These are phyloP conservation scores for Fusarium oxysporum DNA, from an alignment of 2,329 filamentous ascomycete genomes.

Conservation along the genomic window DNA sequence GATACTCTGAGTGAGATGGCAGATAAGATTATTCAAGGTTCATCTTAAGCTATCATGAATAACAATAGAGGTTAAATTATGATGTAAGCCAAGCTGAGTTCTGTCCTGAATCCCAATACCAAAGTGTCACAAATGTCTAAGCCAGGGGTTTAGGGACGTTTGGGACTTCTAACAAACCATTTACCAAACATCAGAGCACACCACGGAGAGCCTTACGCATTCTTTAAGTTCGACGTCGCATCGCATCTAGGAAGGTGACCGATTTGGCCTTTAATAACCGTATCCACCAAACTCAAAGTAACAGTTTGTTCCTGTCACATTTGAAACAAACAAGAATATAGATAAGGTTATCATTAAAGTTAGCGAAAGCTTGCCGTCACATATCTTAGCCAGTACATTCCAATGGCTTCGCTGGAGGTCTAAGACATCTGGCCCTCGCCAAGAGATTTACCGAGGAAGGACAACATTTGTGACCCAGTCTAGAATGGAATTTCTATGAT, in stretches of 20 bases:
- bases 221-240: background rate
- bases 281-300: background rate
- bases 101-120: fast-evolving
- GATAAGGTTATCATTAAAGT: background rate
- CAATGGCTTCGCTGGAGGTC: background rate
- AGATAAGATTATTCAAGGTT: constrained; percentile 29
- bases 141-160: too few relatives aligned
- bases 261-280: background rate
- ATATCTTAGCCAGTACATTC: constrained; percentile 23
- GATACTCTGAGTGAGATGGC: constrained; percentile 34
- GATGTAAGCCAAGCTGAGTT: too few relatives aligned
- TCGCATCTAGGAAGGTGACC: background rate
- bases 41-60: background rate
- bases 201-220: background rate
- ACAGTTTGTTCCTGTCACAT: constrained; percentile 6
- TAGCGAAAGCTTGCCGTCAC: constrained; percentile 6
- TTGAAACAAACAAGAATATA: background rate
- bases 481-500: background rate
- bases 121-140: background rate
- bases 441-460: background rate
- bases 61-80: background rate
- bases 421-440: constrained; percentile 1
- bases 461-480: background rate
- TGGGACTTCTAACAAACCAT: background rate
- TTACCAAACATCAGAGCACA: background rate